These are phyloP conservation scores for Wickerhamomyces mucosus DNA, from an alignment of 805 yeast species.

Conservation along the genomic window DNA sequence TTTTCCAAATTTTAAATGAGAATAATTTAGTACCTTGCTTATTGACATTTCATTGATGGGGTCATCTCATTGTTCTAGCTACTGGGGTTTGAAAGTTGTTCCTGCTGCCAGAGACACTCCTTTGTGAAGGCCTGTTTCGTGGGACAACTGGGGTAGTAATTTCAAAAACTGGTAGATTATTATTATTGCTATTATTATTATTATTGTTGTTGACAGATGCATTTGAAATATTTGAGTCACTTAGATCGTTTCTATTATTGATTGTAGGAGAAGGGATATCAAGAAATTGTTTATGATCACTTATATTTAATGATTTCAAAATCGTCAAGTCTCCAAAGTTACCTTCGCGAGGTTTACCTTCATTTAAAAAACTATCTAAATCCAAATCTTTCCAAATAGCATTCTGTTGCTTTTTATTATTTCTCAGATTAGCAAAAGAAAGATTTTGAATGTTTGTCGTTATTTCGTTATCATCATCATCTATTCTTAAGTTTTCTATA, in stretches of 20 bases:
- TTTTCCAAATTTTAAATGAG: too few species aligned
- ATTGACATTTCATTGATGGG: too few species aligned
- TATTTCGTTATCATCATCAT: conserved; percentile 10
- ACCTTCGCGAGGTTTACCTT: conserved; percentile 11
- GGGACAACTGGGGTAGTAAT: conserved; percentile 17
- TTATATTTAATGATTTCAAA: conserved; percentile 9
- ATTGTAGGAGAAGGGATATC: neutral
- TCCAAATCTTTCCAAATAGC: conserved; percentile 21
- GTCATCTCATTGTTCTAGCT: conserved; percentile 16
- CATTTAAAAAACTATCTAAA: conserved; percentile 15
- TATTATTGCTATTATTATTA: neutral
- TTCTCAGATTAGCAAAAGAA: conserved; percentile 18
- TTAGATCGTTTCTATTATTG: neutral
- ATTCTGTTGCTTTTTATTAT: conserved; percentile 11
- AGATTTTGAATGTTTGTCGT: conserved; percentile 7
- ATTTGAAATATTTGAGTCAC: neutral
- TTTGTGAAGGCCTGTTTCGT: conserved; percentile 12
- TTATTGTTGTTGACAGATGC: neutral
- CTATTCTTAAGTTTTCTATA: conserved; percentile 13
- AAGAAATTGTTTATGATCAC: conserved; percentile 1
- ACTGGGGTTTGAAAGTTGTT: conserved; percentile 18
- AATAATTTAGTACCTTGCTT: too few species aligned
- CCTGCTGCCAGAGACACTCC: conserved; percentile 5
- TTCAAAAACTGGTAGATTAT: conserved; percentile 4
- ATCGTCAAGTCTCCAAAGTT: conserved; percentile 6